These are phyloP conservation scores for Guillardia theta DNA, from an alignment of 78 protist genomes.

Conservation along the genomic window DNA sequence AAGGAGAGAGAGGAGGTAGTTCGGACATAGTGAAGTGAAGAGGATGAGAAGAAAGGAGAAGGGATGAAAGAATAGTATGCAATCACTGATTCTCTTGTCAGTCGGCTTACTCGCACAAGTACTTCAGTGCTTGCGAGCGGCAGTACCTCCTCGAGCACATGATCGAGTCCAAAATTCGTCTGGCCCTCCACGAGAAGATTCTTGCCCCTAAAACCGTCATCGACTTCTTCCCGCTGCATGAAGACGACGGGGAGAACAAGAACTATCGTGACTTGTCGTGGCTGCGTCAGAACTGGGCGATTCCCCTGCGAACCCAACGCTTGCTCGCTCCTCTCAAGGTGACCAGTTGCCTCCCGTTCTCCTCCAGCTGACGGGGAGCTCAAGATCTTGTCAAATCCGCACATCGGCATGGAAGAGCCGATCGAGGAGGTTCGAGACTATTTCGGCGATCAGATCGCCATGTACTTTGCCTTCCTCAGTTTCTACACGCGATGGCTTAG, in stretches of 20 bases:
- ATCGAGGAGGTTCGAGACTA: background rate
- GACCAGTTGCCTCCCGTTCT: background rate
- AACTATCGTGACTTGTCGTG: background rate
- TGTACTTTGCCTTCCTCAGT: background rate
- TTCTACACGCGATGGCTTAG: conserved; percentile 21
- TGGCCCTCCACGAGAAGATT: background rate
- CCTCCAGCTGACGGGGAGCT: too few species aligned
- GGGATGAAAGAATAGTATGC: too few species aligned
- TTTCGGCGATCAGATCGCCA: background rate
- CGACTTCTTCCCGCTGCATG: conserved; percentile 29
- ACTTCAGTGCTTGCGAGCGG: background rate
- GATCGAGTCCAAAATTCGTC: background rate
- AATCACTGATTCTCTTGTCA: too few species aligned
- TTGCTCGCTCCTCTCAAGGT: too few species aligned
- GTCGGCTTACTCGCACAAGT: background rate
- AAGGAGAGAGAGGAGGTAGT: too few species aligned
- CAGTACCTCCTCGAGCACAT: background rate
- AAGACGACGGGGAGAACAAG: background rate
- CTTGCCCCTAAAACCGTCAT: background rate
- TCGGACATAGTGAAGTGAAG: too few species aligned
- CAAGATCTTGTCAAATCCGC: background rate
- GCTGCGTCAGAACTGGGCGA: background rate
- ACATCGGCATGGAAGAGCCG: background rate
- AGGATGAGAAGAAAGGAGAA: too few species aligned
- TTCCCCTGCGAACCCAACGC: background rate